Base-by-base conservation (phyloP, 495 filamentous ascomycete species). In the Penicillium bialowiezense region DNA sequence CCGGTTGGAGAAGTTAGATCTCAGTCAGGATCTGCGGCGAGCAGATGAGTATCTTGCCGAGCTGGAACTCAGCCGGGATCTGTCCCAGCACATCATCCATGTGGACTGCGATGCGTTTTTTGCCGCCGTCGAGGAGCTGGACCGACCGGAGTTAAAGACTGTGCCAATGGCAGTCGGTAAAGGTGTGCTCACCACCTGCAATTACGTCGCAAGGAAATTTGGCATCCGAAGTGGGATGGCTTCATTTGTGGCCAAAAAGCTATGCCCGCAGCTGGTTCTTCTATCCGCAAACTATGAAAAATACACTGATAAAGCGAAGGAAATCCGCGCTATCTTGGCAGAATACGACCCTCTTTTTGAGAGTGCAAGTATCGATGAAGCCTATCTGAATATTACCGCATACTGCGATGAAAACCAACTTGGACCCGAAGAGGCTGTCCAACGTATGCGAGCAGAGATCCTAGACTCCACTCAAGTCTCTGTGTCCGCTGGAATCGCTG, bases 21-120 rank as follows among this genome's bases (percentile, higher is more conserved):
- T 97, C 14, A 78, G 80, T 18, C 67, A 72, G 18, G 88, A 96
- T 42, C 68, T 85, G 23, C 83, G 88, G 21, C 79, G 78, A 31
- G 90, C 89, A 10, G 91, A 97, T 63, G 88, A 89, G 44, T 84
- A 88, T 56, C 82, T 97, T 45, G 79, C 82, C 1, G 81, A 91
- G 53, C 75, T 97, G 9, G 93, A 97, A 55, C 55, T 78, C 1
- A 77, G 77, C 13, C 80, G 93, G 7, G 92, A 97, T 60, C 72
- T 97, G n/a, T 78, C 80, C 10, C 93, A 97, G 62, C 71, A 80
- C 39, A 80, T 97, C 20, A 85, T 97, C 0, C 93, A 99, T 63
- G 77, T 99, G 24, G 93, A 99, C 67, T 99, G 93, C 65, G 93
- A 99, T 71, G 93, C 95, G 15, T 99, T 99, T 71, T 99, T 91